Percentiles rank a stretch among this genome's conserved stretches.
These are phyloP conservation scores for Lentinula lateritia DNA, from an alignment of 768 basidiomycete genomes.

Conservation along the genomic window DNA sequence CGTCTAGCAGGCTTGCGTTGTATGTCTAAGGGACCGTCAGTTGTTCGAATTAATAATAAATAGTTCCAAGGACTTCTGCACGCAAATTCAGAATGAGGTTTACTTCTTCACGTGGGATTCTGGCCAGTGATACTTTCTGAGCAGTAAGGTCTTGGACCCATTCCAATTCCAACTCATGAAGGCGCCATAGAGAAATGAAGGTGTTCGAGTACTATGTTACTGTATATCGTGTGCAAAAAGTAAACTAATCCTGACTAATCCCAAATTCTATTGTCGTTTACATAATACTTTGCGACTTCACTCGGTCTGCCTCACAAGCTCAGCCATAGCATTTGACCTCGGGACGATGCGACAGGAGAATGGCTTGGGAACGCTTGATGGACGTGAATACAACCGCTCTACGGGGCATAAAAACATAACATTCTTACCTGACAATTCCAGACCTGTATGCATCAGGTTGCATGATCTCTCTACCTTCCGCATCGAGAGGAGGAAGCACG, in stretches of 20 bases:
- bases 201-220: too few relatives aligned
- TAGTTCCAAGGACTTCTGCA: too few relatives aligned
- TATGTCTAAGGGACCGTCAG: too few relatives aligned
- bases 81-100: too few relatives aligned
- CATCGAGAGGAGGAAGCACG: neutral
- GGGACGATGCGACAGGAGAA: neutral
- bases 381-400: neutral
- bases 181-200: too few relatives aligned
- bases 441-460: constrained; percentile 1
- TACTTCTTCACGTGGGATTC: too few relatives aligned
- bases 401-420: neutral
- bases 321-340: neutral
- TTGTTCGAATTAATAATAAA: too few relatives aligned
- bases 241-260: neutral
- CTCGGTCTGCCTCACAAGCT: neutral
- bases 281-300: neutral
- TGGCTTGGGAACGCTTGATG: neutral
- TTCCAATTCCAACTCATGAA: too few relatives aligned
- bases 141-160: too few relatives aligned
- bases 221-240: neutral
- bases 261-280: neutral
- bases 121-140: too few relatives aligned
- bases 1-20: too few relatives aligned
- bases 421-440: neutral
- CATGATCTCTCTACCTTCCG: neutral